Conservation (phyloP, 441 rosid species). For the Populus trichocarpa region DNA sequence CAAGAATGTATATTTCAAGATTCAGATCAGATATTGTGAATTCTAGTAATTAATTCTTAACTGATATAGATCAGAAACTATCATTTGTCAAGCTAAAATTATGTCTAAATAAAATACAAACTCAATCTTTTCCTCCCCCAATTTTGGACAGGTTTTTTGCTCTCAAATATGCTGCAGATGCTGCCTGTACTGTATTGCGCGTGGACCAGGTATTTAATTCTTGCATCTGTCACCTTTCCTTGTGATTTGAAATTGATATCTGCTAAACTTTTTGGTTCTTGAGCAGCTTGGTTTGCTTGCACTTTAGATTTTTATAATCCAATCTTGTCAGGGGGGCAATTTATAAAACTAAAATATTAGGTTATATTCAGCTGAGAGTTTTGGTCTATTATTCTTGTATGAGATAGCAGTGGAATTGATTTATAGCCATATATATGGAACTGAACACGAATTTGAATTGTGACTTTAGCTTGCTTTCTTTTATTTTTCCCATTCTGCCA, state of each 20-base stretch:
- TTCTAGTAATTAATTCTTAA: neutral
- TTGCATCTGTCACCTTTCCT: neutral
- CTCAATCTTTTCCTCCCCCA: neutral
- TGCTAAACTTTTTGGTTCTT: neutral
- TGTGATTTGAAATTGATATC: neutral
- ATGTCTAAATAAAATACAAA: neutral
- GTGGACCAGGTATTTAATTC: slow-evolving; percentile 78
- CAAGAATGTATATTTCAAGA: no score
- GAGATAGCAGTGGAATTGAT: neutral
- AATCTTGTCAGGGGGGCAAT: neutral
- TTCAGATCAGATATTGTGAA: neutral
- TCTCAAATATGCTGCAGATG: slow-evolving; percentile 94
- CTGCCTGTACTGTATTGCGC: slow-evolving; percentile 95
- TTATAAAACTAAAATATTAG: neutral
- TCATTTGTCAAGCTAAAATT: neutral
- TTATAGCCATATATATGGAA: neutral
- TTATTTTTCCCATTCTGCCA: neutral
- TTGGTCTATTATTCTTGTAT: neutral
- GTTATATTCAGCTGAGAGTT: neutral
- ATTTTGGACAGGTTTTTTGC: slow-evolving; percentile 62
- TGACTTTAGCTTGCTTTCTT: neutral
- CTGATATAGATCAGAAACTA: neutral
- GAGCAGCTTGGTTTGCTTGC: neutral
- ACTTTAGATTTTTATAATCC: neutral
- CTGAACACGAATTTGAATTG: neutral